Conservation (phyloP, 768 basidiomycete species). For the Trametes cubensis region DNA sequence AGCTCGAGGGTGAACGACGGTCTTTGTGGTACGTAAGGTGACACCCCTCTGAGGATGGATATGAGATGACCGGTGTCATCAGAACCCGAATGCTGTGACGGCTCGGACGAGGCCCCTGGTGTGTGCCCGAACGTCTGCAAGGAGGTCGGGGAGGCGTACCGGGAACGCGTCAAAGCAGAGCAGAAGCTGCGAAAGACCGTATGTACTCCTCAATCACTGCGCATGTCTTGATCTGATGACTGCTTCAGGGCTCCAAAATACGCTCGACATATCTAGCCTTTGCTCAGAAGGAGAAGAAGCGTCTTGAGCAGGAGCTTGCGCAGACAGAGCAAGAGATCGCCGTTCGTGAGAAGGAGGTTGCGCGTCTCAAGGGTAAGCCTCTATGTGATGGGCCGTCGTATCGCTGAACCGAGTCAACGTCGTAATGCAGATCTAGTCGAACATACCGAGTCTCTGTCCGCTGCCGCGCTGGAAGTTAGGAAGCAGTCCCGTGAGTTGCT, state of each 20-base stretch:
- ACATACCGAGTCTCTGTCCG: slow-evolving; percentile 74
- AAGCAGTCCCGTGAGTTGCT: slow-evolving; percentile 76
- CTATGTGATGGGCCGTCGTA: too few relatives aligned
- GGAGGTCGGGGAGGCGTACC: slow-evolving; percentile 70
- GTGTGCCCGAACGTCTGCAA: slow-evolving; percentile 79
- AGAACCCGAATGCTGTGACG: slow-evolving; percentile 96
- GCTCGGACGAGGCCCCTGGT: slow-evolving; percentile 86
- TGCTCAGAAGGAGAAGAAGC: slow-evolving; percentile 87
- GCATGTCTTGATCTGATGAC: not conserved
- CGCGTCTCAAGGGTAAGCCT: slow-evolving; percentile 64
- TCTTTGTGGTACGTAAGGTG: slow-evolving; percentile 72
- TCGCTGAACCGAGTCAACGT: too few relatives aligned
- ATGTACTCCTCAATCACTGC: slow-evolving; percentile 28
- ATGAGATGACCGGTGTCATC: not conserved
- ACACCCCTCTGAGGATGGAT: not conserved
- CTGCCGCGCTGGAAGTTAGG: slow-evolving; percentile 80
- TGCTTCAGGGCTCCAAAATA: slow-evolving; percentile 82
- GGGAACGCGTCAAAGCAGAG: slow-evolving; percentile 71
- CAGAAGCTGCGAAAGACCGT: slow-evolving; percentile 81
- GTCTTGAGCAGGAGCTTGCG: slow-evolving; percentile 68
- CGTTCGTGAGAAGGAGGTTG: slow-evolving; percentile 69
- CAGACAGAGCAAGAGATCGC: slow-evolving; percentile 59
- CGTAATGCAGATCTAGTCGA: slow-evolving; percentile 67
- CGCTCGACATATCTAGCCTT: slow-evolving; percentile 84
- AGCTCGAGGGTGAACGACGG: slow-evolving; percentile 90